Base-by-base conservation (phyloP, 768 basidiomycete species). In the Suillus plorans region DNA sequence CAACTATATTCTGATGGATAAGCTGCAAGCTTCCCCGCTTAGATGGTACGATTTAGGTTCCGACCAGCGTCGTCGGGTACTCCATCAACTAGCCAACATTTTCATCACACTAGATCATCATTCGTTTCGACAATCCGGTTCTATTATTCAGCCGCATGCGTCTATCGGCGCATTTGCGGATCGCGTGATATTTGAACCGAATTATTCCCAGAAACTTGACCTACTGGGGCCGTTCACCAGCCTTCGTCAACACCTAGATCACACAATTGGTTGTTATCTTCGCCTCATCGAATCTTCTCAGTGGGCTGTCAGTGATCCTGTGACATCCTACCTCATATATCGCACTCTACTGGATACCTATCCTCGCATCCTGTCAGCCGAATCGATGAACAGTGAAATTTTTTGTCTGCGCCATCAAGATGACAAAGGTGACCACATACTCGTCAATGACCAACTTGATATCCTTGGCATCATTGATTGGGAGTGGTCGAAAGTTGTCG, bases 381-480 rank as follows among this genome's bases (percentile, higher is more conserved):
- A 42, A 2, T 22, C 39, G 14, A 16, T 31, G 14, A 34, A 41
- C 34, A n/a, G 13, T 36, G 55, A 56, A 10, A n/a, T n/a, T 7
- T 71, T 69, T 59, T 72, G 63, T 55, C 62, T 75, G 53, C 71
- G 69, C 64, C 73, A 74, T 44, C 63, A 61, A 45, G 67, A 74
- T 37, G 65, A 70, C 18, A 71, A 67, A 41, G 74, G 71, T 9
- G 74, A 70, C 66, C 72, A 78, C 42, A 67, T 72, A 28, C 64
- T 76, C 42, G 64, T 73, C 37, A 68, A 74, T 55, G 67, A 71
- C 13, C 64, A 69, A 4, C 62, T 69, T 50, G 61, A 70, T 22
- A 66, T 76, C 37, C 59, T 66, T 13, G 69, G 70, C 8, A 68
- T 74, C 57, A 72, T 78, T 41, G 74, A 78, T 63, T 77, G 77